These are phyloP conservation scores for Xylaria sp. DNA, from an alignment of 495 filamentous ascomycete species.

Conservation along the genomic window DNA sequence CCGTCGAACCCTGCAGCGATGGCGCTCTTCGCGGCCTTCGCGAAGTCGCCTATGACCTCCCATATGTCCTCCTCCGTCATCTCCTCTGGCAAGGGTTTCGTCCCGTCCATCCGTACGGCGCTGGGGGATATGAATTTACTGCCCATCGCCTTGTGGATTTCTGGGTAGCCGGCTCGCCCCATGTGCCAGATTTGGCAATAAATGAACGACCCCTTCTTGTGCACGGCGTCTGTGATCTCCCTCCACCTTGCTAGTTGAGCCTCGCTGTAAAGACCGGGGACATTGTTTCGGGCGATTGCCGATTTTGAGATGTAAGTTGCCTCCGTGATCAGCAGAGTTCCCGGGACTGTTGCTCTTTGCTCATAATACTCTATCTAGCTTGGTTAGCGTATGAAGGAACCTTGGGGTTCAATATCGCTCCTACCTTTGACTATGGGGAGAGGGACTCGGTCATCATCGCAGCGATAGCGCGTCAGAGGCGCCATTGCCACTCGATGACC, in stretches of 20 bases:
- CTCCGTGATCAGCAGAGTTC: slow-evolving; percentile 63
- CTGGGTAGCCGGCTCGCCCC: slow-evolving; percentile 57
- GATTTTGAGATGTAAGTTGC: slow-evolving; percentile 60
- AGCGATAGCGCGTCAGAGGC: slow-evolving; percentile 62
- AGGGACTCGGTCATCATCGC: slow-evolving; percentile 42
- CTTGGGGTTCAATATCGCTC: slow-evolving; percentile 37
- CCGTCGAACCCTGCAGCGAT: slow-evolving; percentile 58
- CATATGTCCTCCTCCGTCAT: slow-evolving; percentile 55
- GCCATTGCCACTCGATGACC: slow-evolving; percentile 62
- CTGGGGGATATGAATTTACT: slow-evolving; percentile 27
- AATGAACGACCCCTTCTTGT: slow-evolving; percentile 59
- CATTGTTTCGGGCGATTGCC: slow-evolving; percentile 56
- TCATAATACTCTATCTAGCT: slow-evolving; percentile 58
- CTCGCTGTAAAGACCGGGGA: slow-evolving; percentile 57
- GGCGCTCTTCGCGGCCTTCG: slow-evolving; percentile 45
- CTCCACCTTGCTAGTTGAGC: slow-evolving; percentile 59
- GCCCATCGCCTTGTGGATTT: slow-evolving; percentile 45
- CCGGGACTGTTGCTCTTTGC: slow-evolving; percentile 58
- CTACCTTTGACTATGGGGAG: slow-evolving; percentile 26
- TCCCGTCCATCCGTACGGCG: slow-evolving; percentile 26
- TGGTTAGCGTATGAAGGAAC: slow-evolving; percentile 2
- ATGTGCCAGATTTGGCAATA: slow-evolving; percentile 62
- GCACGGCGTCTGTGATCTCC: slow-evolving; percentile 59
- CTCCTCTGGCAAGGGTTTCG: slow-evolving; percentile 45
- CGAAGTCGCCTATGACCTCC: slow-evolving; percentile 46